These are phyloP conservation scores for Saturnispora ahearnii DNA, from an alignment of 805 yeast genomes.

Conservation along the genomic window DNA sequence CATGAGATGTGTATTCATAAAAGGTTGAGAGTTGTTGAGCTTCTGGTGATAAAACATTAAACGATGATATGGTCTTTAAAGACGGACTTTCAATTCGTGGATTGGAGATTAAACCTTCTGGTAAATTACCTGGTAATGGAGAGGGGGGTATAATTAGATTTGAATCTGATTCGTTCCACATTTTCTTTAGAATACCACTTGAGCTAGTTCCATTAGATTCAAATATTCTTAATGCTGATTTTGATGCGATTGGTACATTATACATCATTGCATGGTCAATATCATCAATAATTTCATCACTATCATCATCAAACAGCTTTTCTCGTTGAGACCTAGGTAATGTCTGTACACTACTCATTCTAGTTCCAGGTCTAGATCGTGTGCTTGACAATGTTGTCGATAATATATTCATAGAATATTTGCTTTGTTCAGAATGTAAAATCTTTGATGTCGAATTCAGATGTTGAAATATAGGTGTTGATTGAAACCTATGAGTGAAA, in stretches of 20 bases:
- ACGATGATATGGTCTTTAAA: constrained; percentile 23
- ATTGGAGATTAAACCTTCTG: not conserved
- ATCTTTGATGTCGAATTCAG: constrained; percentile 7
- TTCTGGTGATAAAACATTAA: constrained; percentile 24
- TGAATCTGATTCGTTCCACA: constrained; percentile 18
- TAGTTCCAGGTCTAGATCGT: constrained; percentile 1
- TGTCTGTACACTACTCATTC: constrained; percentile 6
- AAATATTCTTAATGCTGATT: constrained; percentile 26
- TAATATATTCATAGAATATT: not conserved
- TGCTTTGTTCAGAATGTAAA: not conserved
- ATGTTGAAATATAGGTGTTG: constrained; percentile 2
- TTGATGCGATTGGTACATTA: constrained; percentile 44
- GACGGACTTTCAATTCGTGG: constrained; percentile 13
- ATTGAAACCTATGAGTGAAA: constrained; percentile 4
- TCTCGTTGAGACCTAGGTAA: constrained; percentile 21
- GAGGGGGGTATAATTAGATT: constrained; percentile 34
- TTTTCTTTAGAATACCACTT: constrained; percentile 19
- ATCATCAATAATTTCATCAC: constrained; percentile 26
- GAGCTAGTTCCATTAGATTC: constrained; percentile 15
- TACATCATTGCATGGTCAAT: constrained; percentile 37
- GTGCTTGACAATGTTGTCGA: not conserved
- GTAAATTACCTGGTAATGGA: constrained; percentile 38
- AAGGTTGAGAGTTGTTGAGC: constrained; percentile 35
- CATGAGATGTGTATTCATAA: constrained; percentile 32
- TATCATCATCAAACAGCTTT: constrained; percentile 25